Evolutionary conservation across 495 filamentous ascomycete species (phyloP), one percentile per base, ranked within the genome.

Genomic region (Aspergillus baeticus): DNA sequence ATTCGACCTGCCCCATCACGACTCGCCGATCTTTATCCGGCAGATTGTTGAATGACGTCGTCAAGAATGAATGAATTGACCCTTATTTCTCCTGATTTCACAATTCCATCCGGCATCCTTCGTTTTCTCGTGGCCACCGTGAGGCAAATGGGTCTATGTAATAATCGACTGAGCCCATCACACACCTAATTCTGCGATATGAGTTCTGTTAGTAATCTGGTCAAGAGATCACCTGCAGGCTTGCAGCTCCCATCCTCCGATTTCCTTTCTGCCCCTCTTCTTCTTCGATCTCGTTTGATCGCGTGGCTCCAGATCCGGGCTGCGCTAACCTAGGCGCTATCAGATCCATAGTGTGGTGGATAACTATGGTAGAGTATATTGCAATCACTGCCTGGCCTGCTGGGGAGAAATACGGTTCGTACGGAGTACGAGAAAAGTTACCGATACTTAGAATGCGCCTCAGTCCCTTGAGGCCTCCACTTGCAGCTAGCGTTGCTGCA

Each of bases 181-280:
- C 39, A 54, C 35, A 50, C 38, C 33, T 20, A 42, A 7, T 3
- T 20, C 39, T 36, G 22, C 33, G 39, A 38, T 36, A 46, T 34
- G 52, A 23, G 41, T 42, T 22, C 33, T 29, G 37, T 63, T 26
- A 31, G 38, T 63, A 23, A 29, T 53, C 10, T 35, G 57, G 56
- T 54, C 59, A 65, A 59, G 47, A 59, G 57, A 65, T 63, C 49
- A 59, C 58, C 58, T 61, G 63, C 63, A 66, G 58, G 53, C 54
- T 54, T 60, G 60, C 63, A 63, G 56, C 56, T 41, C 49, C 31
- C 36, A 54, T 59, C 43, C 58, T 61, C 60, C 56, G 39, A 61
- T 65, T 21, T 42, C 29, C 47, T 47, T 60, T 57, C 54, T 63
- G 39, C 42, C 49, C 34, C 56, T 48, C 55, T 58, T 62, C 42